A percentile compares a stretch with the other conserved stretches of the same genome.
These are phyloP conservation scores for Fusarium fujikuroi DNA, from an alignment of 2,329 filamentous ascomycete species.

Conservation along the genomic window DNA sequence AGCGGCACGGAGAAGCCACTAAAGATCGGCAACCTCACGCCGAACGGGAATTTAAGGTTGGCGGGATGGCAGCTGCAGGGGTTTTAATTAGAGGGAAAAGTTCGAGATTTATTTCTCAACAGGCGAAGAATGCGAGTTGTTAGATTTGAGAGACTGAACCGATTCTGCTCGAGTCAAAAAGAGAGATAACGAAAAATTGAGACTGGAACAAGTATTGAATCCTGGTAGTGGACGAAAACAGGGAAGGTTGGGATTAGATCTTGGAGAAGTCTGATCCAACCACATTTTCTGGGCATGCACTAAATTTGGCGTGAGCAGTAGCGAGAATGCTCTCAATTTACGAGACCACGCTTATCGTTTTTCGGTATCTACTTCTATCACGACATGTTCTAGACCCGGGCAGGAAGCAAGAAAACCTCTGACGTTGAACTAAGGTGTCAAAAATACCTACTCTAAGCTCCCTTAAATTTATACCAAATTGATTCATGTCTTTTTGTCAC, in stretches of 20 bases:
- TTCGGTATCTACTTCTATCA: neutral
- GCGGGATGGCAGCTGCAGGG: conserved; percentile 36
- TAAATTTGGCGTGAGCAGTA: conserved; percentile 28
- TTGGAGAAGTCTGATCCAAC: conserved; percentile 16
- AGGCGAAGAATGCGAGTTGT: neutral
- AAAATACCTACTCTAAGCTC: too few species aligned
- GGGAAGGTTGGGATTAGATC: conserved; percentile 26
- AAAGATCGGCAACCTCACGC: conserved; percentile 29
- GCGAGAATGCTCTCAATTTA: conserved; percentile 28
- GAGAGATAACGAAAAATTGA: neutral
- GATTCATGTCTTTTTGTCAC: too few species aligned
- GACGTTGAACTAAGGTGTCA: too few species aligned
- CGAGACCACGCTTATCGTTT: conserved; percentile 7
- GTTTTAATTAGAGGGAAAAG: conserved; percentile 14
- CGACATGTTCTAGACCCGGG: neutral
- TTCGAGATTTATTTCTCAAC: neutral
- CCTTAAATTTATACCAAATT: too few species aligned
- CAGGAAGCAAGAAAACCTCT: too few species aligned
- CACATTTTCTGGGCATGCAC: conserved; percentile 30
- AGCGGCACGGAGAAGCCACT: conserved; percentile 24
- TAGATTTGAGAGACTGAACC: neutral
- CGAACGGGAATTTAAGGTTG: conserved; percentile 35
- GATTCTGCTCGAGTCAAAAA: neutral
- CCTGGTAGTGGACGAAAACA: conserved; percentile 10
- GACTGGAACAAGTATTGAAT: neutral